Percentiles rank a stretch among this genome's conserved stretches.
These are phyloP conservation scores for Leptographium wingfieldii DNA, from an alignment of 2,329 filamentous ascomycete genomes.

Conservation along the genomic window DNA sequence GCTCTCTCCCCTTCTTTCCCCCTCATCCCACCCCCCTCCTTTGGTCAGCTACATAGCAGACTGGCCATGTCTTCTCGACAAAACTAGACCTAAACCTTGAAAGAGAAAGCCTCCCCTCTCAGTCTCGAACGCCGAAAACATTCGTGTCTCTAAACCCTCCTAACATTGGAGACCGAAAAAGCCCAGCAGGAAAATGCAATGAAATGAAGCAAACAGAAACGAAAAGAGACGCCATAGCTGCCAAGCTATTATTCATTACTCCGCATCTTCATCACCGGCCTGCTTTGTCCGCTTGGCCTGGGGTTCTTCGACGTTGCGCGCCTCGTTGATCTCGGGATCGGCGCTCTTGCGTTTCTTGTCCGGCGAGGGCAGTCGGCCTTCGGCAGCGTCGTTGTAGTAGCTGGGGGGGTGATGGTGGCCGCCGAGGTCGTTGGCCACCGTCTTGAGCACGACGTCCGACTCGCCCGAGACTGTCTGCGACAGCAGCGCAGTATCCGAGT, in stretches of 20 bases:
- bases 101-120: not conserved
- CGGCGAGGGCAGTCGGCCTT: constrained; percentile 13
- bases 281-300: constrained; percentile 2
- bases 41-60: not conserved
- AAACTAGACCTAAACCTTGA: not conserved
- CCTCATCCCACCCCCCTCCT: no score
- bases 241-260: not conserved
- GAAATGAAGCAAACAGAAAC: not conserved
- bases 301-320: constrained; percentile 12
- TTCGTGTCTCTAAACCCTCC: not conserved
- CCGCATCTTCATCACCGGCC: constrained; percentile 17
- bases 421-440: constrained; percentile 19
- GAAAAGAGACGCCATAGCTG: not conserved
- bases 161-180: not conserved
- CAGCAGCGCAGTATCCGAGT: not conserved
- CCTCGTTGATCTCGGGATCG: constrained; percentile 14
- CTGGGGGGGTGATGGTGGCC: constrained; percentile 10
- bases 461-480: constrained; percentile 15
- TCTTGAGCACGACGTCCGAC: constrained; percentile 20
- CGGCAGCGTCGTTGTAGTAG: not conserved
- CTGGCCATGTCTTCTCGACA: not conserved
- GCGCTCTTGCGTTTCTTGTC: constrained; percentile 17
- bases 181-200: not conserved
- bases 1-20: not conserved
- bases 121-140: not conserved